These are phyloP conservation scores for Penicillium decumbens DNA, from an alignment of 2,329 filamentous ascomycete species.

Conservation along the genomic window DNA sequence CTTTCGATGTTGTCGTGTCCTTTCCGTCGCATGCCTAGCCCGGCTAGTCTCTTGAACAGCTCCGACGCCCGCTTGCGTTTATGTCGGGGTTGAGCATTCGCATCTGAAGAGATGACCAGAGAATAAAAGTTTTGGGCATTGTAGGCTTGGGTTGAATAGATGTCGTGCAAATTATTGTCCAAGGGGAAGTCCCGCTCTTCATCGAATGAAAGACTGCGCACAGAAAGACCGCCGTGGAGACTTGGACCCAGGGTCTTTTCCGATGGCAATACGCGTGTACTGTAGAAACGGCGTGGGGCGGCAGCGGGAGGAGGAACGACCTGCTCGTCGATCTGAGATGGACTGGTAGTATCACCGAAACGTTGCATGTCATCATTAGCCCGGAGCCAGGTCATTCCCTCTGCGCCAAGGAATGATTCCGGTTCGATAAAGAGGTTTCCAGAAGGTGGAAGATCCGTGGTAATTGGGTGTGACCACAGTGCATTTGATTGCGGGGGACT, in stretches of 20 bases:
- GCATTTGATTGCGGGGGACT: slow-evolving; percentile 14
- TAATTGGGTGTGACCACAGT: slow-evolving; percentile 6
- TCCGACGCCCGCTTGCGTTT: slow-evolving; percentile 15
- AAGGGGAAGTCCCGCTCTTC: background rate
- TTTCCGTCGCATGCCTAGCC: slow-evolving; percentile 8
- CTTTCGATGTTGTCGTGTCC: slow-evolving; percentile 12
- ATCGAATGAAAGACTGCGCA: slow-evolving; percentile 1
- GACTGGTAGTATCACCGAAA: background rate
- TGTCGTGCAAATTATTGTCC: background rate
- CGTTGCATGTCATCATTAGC: slow-evolving; percentile 7
- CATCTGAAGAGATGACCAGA: background rate
- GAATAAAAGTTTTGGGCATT: slow-evolving; percentile 6
- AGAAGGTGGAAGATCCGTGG: background rate
- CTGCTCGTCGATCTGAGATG: slow-evolving; percentile 1
- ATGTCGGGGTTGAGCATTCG: background rate
- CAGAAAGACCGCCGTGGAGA: slow-evolving; percentile 6
- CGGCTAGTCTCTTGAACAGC: slow-evolving; percentile 19
- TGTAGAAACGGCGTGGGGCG: slow-evolving; percentile 20
- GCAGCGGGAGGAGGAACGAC: background rate
- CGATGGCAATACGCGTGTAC: slow-evolving; percentile 3
- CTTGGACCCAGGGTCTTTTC: background rate
- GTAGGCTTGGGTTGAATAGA: background rate
- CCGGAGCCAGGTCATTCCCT: slow-evolving; percentile 14
- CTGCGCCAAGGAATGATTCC: slow-evolving; percentile 7
- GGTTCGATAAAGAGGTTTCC: background rate